Base-by-base conservation (phyloP, 2,329 filamentous ascomycete species). In the Fusarium liriodendri region DNA sequence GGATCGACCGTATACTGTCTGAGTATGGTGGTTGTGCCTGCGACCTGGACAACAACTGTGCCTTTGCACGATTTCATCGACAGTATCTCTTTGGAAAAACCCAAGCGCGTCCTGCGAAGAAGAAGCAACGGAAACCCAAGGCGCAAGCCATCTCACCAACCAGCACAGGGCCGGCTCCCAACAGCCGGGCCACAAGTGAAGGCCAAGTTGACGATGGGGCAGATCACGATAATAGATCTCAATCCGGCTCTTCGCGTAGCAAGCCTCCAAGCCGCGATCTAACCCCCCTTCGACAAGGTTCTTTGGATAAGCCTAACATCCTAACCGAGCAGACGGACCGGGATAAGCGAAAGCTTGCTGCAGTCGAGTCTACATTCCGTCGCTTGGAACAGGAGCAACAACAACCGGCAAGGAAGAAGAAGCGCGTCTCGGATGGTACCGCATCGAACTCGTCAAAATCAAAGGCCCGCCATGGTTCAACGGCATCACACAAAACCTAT, bases 11-110 rank as follows among this genome's bases (percentile, higher is more conserved):
- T 45, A 91, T 95, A 10, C 87, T 95, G 8, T 92, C 93, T 20
- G 93, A 95, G 79, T 93, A 94, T 77, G 94, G 94, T 20, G 93
- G 93, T 20, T 96, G 94, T 82, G 94, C 93, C 6, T 96, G 94
- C 80, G 89, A 92, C 66, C 80, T 90, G 16, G 90, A 89, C 9
- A 83, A 85, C 45, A 89, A 91, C 66, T 93, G 91, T 77, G 89
- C 90, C 3, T 92, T 93, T 82, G 86, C 86, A 67, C 88, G 89
- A 22, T 92, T 92, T 73, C 89, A 91, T 77, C 85, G 88, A 60
- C 89, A 87, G 62, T 90, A 91, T 76, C 82, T 88, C 3, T 81
- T 79, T 65, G 81, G 82, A 45, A 88, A 85, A 65, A 79, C 82
- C 14, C 87, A 88, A 25, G 67, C 81, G 7, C 85, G 84, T 32